Evolutionary conservation across 495 filamentous ascomycete species (phyloP), one percentile per base, ranked within the genome.

Genomic region (Margaritispora aquatica): DNA sequence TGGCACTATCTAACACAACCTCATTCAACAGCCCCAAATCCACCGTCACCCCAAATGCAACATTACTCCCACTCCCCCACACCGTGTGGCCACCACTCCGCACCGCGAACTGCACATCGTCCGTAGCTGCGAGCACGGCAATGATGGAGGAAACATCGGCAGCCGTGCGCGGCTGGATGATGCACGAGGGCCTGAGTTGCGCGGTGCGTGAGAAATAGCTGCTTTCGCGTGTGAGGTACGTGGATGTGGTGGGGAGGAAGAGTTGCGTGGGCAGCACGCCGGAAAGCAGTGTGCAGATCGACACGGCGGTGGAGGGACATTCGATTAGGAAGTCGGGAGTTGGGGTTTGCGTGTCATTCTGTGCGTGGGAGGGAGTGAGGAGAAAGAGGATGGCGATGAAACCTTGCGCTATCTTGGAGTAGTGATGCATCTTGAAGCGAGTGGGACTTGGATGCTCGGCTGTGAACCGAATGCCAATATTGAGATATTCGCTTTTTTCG

Each of bases 1-100:
- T 62, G n/a, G 70, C 46, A 4, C 61, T 29, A 59, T 80, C 62
- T 59, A 78, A 79, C 9, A 62, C 56, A 59, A 51, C 51, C 4
- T 59, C 63, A 22, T 62, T 68, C 36, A 68, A 60, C 10, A 65
- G 54, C 57, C 72, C 26, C 17, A 74, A 51, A 54, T 73, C 70
- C 53, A 74, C 60, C 2, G 70, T 71, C 20, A 73, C 61, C 2
- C 70, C 72, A 17, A 66, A 55, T 8, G 60, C 55, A 23, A 72
- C 67, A 55, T 69, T 70, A 11, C 63, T 53, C 26, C 63, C 59
- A 15, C 70, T 71, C 0, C 58, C 54, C n/a, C 47, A 52, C 7
- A 57, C 56, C 24, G 57, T 61, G 44, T 70, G 69, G 13, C 73
- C 73, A 34, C 68, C 73, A 15, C 29, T 34, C 15, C 29, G 5